These are phyloP conservation scores for Rhodomyrtus tomentosa DNA, from an alignment of 345 rosid species.

Conservation along the genomic window DNA sequence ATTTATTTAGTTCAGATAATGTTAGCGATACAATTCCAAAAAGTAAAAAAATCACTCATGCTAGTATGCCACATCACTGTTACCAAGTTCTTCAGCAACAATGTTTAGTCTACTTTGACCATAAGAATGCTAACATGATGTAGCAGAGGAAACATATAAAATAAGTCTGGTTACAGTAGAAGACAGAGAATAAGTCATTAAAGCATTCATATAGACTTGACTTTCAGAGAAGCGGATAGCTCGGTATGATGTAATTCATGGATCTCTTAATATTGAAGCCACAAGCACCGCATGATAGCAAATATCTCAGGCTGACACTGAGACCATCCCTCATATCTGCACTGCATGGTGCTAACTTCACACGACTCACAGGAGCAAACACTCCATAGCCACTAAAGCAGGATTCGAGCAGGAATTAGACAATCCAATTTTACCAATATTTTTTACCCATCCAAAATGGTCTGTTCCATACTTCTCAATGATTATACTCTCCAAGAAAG, in stretches of 20 bases:
- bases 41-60: neutral
- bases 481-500: neutral
- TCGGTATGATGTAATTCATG: neutral
- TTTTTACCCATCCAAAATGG: neutral
- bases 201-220: neutral
- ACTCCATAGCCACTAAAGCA: neutral
- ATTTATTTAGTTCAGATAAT: neutral
- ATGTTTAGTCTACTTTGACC: neutral
- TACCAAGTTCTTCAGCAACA: neutral
- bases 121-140: neutral
- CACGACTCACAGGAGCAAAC: neutral
- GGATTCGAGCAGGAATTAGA: neutral
- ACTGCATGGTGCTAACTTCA: neutral
- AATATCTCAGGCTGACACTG: neutral
- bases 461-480: neutral
- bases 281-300: neutral
- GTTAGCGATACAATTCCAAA: neutral
- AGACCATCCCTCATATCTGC: neutral
- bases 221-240: neutral
- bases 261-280: neutral
- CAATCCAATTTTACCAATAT: neutral
- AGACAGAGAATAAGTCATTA: neutral
- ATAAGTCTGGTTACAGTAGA: neutral
- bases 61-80: neutral
- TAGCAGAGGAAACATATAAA: neutral